Evolutionary conservation across 2,329 filamentous ascomycete genomes (phyloP).

Genomic region (Colletotrichum costaricense): DNA sequence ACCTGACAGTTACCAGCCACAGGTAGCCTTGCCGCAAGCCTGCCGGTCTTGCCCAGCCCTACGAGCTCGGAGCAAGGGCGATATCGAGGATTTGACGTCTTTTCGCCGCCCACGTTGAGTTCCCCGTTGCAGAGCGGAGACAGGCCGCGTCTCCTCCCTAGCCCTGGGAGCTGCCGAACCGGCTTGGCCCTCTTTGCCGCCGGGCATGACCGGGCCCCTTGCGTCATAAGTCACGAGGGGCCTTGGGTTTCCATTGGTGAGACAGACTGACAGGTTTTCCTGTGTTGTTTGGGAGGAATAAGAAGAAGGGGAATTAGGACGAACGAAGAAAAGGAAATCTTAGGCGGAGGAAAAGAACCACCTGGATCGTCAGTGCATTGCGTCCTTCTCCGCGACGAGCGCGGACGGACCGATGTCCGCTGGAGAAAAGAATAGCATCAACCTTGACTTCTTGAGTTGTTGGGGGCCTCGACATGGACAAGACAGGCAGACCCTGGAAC

Average conservation of each 20-base stretch:
- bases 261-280: conserved; percentile 18
- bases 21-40: conserved; percentile 3
- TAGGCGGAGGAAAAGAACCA: neutral
- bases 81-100: conserved; percentile 4
- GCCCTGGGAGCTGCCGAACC: conserved; percentile 30
- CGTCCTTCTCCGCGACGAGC: conserved; percentile 1
- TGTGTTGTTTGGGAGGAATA: neutral
- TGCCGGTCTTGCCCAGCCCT: conserved; percentile 16
- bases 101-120: conserved; percentile 1
- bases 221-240: conserved; percentile 24
- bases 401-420: conserved; percentile 20
- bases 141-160: conserved; percentile 32
- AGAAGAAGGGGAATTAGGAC: neutral
- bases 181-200: conserved; percentile 27
- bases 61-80: conserved; percentile 6
- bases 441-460: neutral
- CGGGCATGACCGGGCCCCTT: conserved; percentile 25
- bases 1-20: conserved; percentile 26
- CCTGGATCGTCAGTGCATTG: neutral
- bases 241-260: conserved; percentile 26
- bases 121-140: conserved; percentile 27
- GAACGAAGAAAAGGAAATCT: neutral
- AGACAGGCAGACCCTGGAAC: conserved; percentile 10
- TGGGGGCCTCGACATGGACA: neutral
- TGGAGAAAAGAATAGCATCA: conserved; percentile 23